phyloP scores from a whole-genome alignment of 2,329 filamentous ascomycete genomes.

The Ramularia endophylla region DNA sequence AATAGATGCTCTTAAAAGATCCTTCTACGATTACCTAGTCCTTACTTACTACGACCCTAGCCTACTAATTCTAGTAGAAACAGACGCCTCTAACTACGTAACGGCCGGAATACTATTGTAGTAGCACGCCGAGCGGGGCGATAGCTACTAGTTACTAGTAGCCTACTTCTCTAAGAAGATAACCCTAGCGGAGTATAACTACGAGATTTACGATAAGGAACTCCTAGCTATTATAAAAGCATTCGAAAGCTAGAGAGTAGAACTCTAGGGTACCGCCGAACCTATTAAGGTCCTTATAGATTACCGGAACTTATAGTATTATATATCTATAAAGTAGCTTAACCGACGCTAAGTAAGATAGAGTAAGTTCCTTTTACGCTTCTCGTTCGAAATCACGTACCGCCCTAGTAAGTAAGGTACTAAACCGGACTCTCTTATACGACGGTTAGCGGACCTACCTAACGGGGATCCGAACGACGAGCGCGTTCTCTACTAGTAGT shows the following conservation, averaged over 20 bases:
- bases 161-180: no score
- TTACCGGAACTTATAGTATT: slow-evolving; percentile 28
- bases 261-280: slow-evolving; percentile 15
- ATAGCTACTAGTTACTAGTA: no score
- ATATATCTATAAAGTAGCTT: slow-evolving; percentile 27
- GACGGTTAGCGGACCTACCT: slow-evolving; percentile 5
- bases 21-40: slow-evolving; percentile 1
- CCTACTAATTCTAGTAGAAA: neutral
- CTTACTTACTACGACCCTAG: neutral
- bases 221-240: slow-evolving; percentile 29
- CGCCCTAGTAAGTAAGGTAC: slow-evolving; percentile 14
- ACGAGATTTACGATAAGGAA: no score
- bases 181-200: no score
- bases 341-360: slow-evolving; percentile 25
- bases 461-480: neutral
- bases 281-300: slow-evolving; percentile 23
- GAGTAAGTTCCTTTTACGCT: slow-evolving; percentile 20
- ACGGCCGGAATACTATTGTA: neutral
- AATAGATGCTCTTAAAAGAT: neutral
- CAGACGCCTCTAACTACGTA: slow-evolving; percentile 1
- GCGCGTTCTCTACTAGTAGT: no score
- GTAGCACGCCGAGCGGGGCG: no score
- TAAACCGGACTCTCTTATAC: slow-evolving; percentile 16
- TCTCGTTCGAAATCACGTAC: slow-evolving; percentile 26
- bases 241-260: slow-evolving; percentile 24